Conservation (phyloP, 1,284 basidiomycete species). For the Tilletia walkeri region DNA sequence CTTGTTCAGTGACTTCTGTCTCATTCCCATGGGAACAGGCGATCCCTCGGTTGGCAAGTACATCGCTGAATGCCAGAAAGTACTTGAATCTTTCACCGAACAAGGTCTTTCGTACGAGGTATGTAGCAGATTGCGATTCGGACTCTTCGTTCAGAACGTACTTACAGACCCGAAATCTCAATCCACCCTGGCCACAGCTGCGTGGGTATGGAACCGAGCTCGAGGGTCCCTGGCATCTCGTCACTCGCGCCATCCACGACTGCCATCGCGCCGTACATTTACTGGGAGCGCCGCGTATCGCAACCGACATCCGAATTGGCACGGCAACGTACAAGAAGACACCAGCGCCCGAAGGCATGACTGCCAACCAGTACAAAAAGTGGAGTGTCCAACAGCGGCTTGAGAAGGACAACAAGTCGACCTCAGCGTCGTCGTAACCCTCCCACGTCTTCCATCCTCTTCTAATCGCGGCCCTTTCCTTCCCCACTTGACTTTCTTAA, state of each 20-base stretch:
- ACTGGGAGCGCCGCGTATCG: conserved; percentile 51
- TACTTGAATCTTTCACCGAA: conserved; percentile 42
- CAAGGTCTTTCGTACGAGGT: conserved; percentile 52
- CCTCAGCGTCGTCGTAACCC: background rate
- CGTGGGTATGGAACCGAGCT: conserved; percentile 55
- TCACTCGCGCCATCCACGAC: conserved; percentile 45
- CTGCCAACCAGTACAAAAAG: conserved; percentile 52
- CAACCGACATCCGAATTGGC: conserved; percentile 54
- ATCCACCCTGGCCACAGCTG: background rate
- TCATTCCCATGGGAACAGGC: conserved; percentile 52
- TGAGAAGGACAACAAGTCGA: conserved; percentile 9
- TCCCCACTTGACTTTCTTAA: background rate
- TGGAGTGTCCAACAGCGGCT: conserved; percentile 47
- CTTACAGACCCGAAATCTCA: background rate
- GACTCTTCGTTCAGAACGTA: background rate
- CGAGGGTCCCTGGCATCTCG: conserved; percentile 46
- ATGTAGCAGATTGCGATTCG: background rate
- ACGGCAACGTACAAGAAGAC: conserved; percentile 46
- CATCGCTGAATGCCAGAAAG: conserved; percentile 52
- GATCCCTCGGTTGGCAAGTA: conserved; percentile 51
- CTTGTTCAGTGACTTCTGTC: conserved; percentile 12
- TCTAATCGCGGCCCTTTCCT: background rate
- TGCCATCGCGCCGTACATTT: conserved; percentile 53
- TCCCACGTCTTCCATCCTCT: background rate
- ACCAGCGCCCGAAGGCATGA: conserved; percentile 31